These are phyloP conservation scores for Borealophlyctis nickersoniae DNA, from an alignment of 192 early-diverging fungal genomes.

Conservation along the genomic window DNA sequence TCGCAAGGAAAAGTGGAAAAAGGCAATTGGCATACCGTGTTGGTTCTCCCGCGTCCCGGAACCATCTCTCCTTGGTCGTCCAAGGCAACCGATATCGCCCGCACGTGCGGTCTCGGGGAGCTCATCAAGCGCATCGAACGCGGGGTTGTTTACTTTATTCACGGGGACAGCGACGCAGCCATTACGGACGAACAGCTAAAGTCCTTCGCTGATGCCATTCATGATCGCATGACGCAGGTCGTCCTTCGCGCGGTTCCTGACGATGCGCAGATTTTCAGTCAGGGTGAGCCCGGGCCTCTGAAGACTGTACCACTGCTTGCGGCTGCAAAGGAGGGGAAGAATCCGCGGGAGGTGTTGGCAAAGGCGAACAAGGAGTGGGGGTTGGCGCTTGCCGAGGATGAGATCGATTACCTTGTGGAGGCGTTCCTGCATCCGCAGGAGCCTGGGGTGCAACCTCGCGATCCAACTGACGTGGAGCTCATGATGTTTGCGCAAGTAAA, in stretches of 20 bases:
- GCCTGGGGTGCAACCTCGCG: constrained; percentile 54
- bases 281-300: constrained; percentile 53
- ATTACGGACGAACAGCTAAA: constrained; percentile 23
- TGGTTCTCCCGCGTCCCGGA: constrained; percentile 87
- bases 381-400: constrained; percentile 92
- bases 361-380: constrained; percentile 87
- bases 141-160: constrained; percentile 71
- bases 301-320: constrained; percentile 57
- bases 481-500: constrained; percentile 99
- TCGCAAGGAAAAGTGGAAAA: constrained; percentile 18
- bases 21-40: constrained; percentile 33
- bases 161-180: constrained; percentile 14
- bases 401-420: constrained; percentile 91
- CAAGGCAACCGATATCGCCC: constrained; percentile 98
- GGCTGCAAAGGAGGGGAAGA: constrained; percentile 35
- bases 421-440: constrained; percentile 62
- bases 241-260: constrained; percentile 59
- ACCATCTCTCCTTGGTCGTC: constrained; percentile 99
- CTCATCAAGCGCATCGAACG: constrained; percentile 85
- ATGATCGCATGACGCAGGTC: constrained; percentile 96
- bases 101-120: constrained; percentile 76
- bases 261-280: constrained; percentile 62
- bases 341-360: constrained; percentile 62
- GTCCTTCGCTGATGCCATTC: constrained; percentile 51
- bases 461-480: constrained; percentile 98